Conservation (phyloP, 164 flowering plant species). For the Stephania cephalantha region DNA sequence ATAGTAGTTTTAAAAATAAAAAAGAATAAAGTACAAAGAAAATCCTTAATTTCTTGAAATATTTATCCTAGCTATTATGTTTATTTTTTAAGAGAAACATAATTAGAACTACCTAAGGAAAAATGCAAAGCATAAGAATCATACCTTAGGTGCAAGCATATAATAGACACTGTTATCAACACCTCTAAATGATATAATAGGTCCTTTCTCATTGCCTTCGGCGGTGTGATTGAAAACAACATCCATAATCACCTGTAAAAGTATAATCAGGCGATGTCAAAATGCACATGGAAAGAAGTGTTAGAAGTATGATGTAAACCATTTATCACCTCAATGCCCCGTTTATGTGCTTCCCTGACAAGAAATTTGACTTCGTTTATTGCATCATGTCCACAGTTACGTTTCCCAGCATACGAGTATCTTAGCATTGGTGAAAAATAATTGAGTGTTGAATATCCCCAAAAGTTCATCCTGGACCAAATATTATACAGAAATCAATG, state of each 20-base stretch:
- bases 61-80: not conserved
- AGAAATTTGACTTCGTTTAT: constrained; percentile 80
- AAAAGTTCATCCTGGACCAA: constrained; percentile 72
- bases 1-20: not conserved
- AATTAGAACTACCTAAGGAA: not conserved
- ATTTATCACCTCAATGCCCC: constrained; percentile 80
- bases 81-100: not conserved
- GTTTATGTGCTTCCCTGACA: constrained; percentile 88
- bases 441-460: constrained; percentile 97
- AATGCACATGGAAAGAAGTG: not conserved
- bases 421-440: constrained; percentile 93
- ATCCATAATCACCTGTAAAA: constrained; percentile 85
- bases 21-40: not conserved
- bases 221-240: constrained; percentile 98
- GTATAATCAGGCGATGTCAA: constrained; percentile 11
- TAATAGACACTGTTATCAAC: constrained; percentile 82
- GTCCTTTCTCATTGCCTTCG: constrained; percentile 95
- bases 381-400: constrained; percentile 66
- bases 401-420: constrained; percentile 68
- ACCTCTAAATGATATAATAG: constrained; percentile 79
- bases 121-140: not conserved
- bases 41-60: not conserved
- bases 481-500: constrained; percentile 11
- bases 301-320: constrained; percentile 4
- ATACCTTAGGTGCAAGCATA: constrained; percentile 96